phyloP scores from a whole-genome alignment of 306 rosid species.

The Amphicarpaea edgeworthii region DNA sequence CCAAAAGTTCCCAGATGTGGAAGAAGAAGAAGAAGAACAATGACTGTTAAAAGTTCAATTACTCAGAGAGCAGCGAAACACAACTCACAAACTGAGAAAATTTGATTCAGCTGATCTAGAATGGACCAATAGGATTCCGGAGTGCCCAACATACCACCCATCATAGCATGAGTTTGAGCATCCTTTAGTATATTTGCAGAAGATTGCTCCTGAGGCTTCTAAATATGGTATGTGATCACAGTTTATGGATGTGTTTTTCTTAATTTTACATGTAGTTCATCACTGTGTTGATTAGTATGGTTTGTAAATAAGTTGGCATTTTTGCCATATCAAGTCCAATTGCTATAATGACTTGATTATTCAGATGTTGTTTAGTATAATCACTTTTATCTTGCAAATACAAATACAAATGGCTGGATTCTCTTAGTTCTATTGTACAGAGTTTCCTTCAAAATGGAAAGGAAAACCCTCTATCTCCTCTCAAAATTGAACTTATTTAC shows the following conservation, averaged over 20 bases:
- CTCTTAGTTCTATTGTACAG: no score
- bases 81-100: conserved; percentile 6
- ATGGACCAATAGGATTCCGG: conserved; percentile 48
- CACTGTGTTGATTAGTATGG: conserved; percentile 2
- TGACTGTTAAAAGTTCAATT: background rate
- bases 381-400: background rate
- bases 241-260: background rate
- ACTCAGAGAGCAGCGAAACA: background rate
- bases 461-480: background rate
- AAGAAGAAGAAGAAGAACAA: background rate
- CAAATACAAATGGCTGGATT: background rate
- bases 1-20: conserved; percentile 25
- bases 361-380: background rate
- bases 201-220: conserved; percentile 45
- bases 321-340: background rate
- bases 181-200: conserved; percentile 52
- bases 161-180: conserved; percentile 51
- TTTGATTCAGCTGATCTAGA: conserved; percentile 31
- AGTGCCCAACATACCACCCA: conserved; percentile 52
- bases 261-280: background rate
- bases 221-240: conserved; percentile 48
- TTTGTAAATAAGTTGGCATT: background rate
- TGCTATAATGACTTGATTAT: background rate
- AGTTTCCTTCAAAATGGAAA: background rate
- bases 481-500: background rate